Evolutionary conservation across 345 rosid species (phyloP), one percentile per base, ranked within the genome.

Genomic region (Eucalyptus virginea): DNA sequence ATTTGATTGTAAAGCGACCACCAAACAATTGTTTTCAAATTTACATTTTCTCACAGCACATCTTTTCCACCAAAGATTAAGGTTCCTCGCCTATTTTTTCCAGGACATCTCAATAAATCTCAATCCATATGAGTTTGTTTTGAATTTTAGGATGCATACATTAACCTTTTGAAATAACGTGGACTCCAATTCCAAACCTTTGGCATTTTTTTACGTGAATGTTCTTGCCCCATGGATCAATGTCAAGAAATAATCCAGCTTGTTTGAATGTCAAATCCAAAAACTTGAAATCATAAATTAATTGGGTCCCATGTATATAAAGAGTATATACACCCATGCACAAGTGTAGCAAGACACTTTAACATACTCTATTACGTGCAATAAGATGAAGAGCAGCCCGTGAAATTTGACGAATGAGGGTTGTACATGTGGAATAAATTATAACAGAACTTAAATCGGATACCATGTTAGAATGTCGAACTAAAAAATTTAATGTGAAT

Each of bases 341-440:
- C 2, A 19, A 37, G 26, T 19, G 14, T 17, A 3, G 14, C 4
- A 13, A 37, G 7, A 34, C 6, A 10, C 45, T 9, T 37, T 19
- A 72, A 72, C 14, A 3, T 37, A 0, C 23, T 24, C 4, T 72
- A 3, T 72, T 37, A 37, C 3, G 2, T 72, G 23, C 81, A 72
- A 37, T 19, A 6, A 37, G 45, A 72, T 72, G 0, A 72, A 0
- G 4, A 69, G 6, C 0, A 0, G 6, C 2, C 0, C 1, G 5
- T 72, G 45, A 6, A 72, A 37, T 72, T 72, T 72, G 81, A 72
- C 0, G 26, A 72, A 72, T 18, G 14, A 3, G 6, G 14, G 1
- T 21, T 6, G 14, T 8, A 34, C 0, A 37, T 19, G 45, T 0
- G 28, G 40, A 0, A 17, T 69, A 69, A 69, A 69, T 11, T 32